Base-by-base conservation (phyloP, 805 yeast species). In the Lipomyces starkeyi region DNA sequence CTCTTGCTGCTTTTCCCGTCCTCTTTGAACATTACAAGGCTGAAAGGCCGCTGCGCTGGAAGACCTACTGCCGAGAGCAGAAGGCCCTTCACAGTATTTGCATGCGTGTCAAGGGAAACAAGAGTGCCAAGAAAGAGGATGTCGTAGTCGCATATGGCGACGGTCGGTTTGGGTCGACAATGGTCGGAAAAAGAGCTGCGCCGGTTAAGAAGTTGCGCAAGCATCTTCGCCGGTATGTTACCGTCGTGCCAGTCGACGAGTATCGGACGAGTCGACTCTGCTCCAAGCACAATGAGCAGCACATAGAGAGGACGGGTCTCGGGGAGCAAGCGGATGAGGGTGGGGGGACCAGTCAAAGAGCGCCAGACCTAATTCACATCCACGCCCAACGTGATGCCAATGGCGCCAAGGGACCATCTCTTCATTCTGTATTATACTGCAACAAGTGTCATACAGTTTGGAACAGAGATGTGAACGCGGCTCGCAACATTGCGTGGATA, bases 61-160 rank as follows among this genome's bases (percentile, higher is more conserved):
- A 40, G 47, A 40, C 47, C 47, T 40, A 40, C 47, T 40, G 47
- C 47, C 47, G 47, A 40, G 47, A 40, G 47, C 47, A 40, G 47
- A 40, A 40, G 47, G 47, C 47, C n/a, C 47, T 40, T 40, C 47
- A 40, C n/a, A 17, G n/a, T 17, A 17, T 40, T 40, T 40, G 47
- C n/a, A 1, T 40, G 47, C 47, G 47, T 5, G 11, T 40, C 47
- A 40, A 40, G 47, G 47, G 47, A 40, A 40, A 40, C n/a, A 40
- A 40, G 47, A 1, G 47, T 2, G 47, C 47, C 6, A 40, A 40
- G n/a, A 40, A 40, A 40, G 47, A 40, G 47, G 47, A 40, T 17
- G 47, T 40, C 47, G 47, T 40, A 20, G 47, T 40, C n/a, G 47
- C 47, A 20, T 17, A 40, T 3, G 47, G 47, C 47, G 47, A 40